phyloP scores from a whole-genome alignment of 2,329 filamentous ascomycete genomes.

The Aspergillus fructus region DNA sequence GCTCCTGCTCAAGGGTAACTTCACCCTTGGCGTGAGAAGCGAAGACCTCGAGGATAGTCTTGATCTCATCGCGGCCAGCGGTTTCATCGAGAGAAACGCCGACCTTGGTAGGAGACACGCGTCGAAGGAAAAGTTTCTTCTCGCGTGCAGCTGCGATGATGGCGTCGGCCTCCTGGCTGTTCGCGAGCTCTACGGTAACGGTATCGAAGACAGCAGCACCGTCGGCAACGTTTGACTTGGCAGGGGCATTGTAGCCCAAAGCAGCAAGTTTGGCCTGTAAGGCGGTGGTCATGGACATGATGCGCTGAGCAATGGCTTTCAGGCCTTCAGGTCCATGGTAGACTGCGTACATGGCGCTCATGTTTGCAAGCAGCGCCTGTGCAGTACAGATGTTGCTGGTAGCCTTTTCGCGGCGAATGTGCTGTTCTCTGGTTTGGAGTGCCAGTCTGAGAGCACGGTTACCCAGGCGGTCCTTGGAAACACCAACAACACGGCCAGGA shows the following conservation, averaged over 20 bases:
- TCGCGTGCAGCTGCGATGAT: conserved; percentile 53
- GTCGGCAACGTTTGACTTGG: conserved; percentile 56
- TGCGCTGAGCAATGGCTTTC: conserved; percentile 76
- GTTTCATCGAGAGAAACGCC: conserved; percentile 80
- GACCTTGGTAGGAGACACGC: conserved; percentile 60
- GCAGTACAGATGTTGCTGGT: conserved; percentile 98
- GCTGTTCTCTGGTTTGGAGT: conserved; percentile 90
- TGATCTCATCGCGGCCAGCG: conserved; percentile 56
- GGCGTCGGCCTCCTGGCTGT: conserved; percentile 52
- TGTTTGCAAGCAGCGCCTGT: conserved; percentile 90
- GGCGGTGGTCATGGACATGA: conserved; percentile 69
- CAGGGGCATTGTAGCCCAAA: conserved; percentile 64
- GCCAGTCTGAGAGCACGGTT: conserved; percentile 78
- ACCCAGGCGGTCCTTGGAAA: conserved; percentile 87
- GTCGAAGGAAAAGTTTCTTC: conserved; percentile 62
- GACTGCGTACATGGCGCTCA: conserved; percentile 90
- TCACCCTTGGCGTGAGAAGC: conserved; percentile 43
- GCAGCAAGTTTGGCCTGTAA: conserved; percentile 64
- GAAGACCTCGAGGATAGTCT: conserved; percentile 59
- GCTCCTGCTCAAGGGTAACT: conserved; percentile 32
- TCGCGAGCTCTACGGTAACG: conserved; percentile 63
- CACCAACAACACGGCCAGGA: conserved; percentile 82
- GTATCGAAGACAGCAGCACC: conserved; percentile 74
- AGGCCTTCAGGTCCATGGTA: conserved; percentile 88
- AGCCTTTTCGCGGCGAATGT: conserved; percentile 93